Evolutionary conservation across 2,329 filamentous ascomycete species (phyloP), one percentile per base, ranked within the genome.

Genomic region (Diaporthe aspalathi): DNA sequence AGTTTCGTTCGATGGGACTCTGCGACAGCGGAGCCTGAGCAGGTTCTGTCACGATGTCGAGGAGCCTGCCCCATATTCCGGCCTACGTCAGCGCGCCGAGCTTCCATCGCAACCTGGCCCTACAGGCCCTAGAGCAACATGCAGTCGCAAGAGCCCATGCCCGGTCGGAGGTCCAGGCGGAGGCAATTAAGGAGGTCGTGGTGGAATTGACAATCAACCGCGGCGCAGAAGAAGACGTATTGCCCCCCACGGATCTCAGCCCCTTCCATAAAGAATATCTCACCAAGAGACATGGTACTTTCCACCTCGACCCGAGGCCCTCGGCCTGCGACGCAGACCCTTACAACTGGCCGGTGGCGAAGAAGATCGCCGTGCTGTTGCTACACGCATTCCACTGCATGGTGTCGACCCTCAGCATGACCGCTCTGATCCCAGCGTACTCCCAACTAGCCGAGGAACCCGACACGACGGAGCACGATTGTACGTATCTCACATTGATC

Each of bases 301-400:
- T 87, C 17, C 81, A 87, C 27, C 81, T 88, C 5, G 85, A 87
- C 63, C 86, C 86, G 1, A 76, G 88, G 22, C 86, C 86, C 1
- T 81, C 80, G n/a, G 80, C 81, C 72, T 81, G 81, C 27, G 81
- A 83, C 67, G 84, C 83, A 6, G 86, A 88, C 74, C 86, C 86
- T 1, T 87, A 86, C 76, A 88, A 88, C 72, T 88, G 85, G 85
- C 81, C 84, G 2, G 74, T 70, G 17, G 86, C 85, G 84, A 86
- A 86, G 49, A 87, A 86, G 81, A 77, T 78, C 2, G 71, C 78
- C 72, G 85, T 87, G 65, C 78, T 88, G 0, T 67, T 83, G n/a
- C 81, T 87, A 7, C 47, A 85, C 88, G 9, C 84, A 0, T 85
- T 85, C 74, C 84, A 87, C 72, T 83, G 85, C 22, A 83, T 81